These are phyloP conservation scores for Aureobasidium lini DNA, from an alignment of 2,329 filamentous ascomycete genomes.

Conservation along the genomic window DNA sequence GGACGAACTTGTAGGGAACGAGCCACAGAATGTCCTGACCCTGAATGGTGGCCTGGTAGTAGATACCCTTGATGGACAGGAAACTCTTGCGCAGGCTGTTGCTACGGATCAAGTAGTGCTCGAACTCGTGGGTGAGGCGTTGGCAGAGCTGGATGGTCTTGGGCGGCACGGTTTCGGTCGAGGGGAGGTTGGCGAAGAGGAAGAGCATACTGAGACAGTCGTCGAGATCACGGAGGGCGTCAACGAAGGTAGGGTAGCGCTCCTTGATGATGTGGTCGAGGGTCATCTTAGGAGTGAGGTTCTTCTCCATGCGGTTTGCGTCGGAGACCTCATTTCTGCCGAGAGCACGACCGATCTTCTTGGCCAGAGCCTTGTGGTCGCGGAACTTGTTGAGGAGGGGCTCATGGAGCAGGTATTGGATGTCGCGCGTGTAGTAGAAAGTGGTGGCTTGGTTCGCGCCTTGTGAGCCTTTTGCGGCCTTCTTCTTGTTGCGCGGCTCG, in stretches of 20 bases:
- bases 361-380: conserved; percentile 92
- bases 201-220: conserved; percentile 96
- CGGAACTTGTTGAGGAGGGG: conserved; percentile 90
- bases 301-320: conserved; percentile 84
- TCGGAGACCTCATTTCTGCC: conserved; percentile 86
- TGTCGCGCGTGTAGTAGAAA: conserved; percentile 89
- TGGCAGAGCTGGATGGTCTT: conserved; percentile 97
- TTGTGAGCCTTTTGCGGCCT: conserved; percentile 75
- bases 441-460: conserved; percentile 70
- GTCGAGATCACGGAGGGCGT: conserved; percentile 88
- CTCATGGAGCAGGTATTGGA: conserved; percentile 96
- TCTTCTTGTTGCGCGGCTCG: conserved; percentile 94
- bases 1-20: conserved; percentile 96
- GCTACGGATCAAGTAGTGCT: conserved; percentile 92
- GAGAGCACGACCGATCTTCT: conserved; percentile 91
- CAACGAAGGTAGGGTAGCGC: conserved; percentile 93
- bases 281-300: conserved; percentile 78
- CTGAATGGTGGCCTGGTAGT: conserved; percentile 96
- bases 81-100: conserved; percentile 92
- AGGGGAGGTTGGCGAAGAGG: conserved; percentile 92
- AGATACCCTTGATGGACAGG: conserved; percentile 97
- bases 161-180: conserved; percentile 77
- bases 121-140: conserved; percentile 86
- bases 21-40: conserved; percentile 96
- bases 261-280: conserved; percentile 97